phyloP scores from a whole-genome alignment of 108 stramenopile species.

The Nitzschia putrida region DNA sequence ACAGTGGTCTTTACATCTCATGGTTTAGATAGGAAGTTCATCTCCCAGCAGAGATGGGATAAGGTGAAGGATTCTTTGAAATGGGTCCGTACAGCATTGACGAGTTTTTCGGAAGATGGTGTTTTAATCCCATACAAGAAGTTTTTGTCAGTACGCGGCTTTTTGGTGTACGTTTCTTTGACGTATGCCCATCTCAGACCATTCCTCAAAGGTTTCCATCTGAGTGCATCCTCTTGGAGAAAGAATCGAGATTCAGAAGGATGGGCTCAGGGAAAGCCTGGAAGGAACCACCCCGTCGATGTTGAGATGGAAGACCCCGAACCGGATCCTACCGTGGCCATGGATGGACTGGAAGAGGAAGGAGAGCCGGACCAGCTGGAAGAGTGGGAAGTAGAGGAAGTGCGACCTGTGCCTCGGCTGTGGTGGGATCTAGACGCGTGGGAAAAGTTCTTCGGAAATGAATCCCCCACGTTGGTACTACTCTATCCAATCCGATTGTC shows the following conservation, averaged over 20 bases:
- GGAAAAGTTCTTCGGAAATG: not conserved
- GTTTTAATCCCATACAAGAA: not conserved
- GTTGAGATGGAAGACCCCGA: not conserved
- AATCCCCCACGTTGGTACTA: not conserved
- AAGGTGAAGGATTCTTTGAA: not conserved
- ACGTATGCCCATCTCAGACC: constrained; percentile 25
- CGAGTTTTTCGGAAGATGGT: not conserved
- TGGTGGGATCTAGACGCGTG: not conserved
- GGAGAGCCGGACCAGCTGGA: not conserved
- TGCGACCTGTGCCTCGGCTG: not conserved
- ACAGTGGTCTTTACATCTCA: constrained; percentile 5
- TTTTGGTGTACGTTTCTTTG: constrained; percentile 32
- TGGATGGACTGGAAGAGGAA: not conserved
- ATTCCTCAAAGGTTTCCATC: constrained; percentile 40
- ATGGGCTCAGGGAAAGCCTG: constrained; percentile 2
- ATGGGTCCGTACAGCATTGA: not conserved
- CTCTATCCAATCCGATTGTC: not conserved
- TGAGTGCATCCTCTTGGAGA: constrained; percentile 24
- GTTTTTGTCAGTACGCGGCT: constrained; percentile 11
- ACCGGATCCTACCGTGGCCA: not conserved
- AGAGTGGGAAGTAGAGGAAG: not conserved
- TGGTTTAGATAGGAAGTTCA: not conserved
- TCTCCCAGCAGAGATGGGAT: not conserved
- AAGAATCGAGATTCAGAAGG: constrained; percentile 10
- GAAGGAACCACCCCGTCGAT: not conserved